Conservation (phyloP, 2,329 filamentous ascomycete species). For the Dactylella cylindrospora region DNA sequence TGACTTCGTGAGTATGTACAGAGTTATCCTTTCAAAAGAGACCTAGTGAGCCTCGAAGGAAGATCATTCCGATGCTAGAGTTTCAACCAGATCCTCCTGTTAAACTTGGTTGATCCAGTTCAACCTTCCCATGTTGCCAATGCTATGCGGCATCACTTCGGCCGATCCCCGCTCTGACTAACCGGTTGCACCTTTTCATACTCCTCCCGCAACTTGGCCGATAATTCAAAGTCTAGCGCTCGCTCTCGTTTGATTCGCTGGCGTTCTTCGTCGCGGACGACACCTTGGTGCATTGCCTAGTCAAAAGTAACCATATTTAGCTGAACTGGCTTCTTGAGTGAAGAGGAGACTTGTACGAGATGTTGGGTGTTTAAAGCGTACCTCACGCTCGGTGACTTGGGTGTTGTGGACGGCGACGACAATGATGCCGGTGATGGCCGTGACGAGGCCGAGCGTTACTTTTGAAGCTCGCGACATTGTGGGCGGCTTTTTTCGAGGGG, state of each 20-base stretch:
- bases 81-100: too few relatives aligned
- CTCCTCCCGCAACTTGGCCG: constrained; percentile 78
- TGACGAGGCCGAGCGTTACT: constrained; percentile 76
- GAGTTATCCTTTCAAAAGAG: too few relatives aligned
- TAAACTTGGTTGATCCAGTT: too few relatives aligned
- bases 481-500: constrained; percentile 1
- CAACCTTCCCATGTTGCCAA: too few relatives aligned
- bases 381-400: constrained; percentile 79
- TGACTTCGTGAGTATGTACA: too few relatives aligned
- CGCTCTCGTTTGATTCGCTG: constrained; percentile 87
- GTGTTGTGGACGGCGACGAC: constrained; percentile 86
- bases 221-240: constrained; percentile 92
- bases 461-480: constrained; percentile 89
- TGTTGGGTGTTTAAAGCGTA: constrained; percentile 52
- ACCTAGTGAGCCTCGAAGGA: too few relatives aligned
- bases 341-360: constrained; percentile 18
- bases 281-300: constrained; percentile 92
- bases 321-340: constrained; percentile 37
- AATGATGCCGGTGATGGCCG: constrained; percentile 72
- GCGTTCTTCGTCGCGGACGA: constrained; percentile 91
- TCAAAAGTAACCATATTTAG: constrained; percentile 4
- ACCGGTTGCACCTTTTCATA: constrained; percentile 88
- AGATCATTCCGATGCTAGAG: too few relatives aligned
- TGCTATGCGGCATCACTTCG: constrained; percentile 20
- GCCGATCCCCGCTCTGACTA: constrained; percentile 50